Evolutionary conservation across 805 yeast species (phyloP), one percentile per base, ranked within the genome.

Genomic region (Ogataea trehaloabstinens): DNA sequence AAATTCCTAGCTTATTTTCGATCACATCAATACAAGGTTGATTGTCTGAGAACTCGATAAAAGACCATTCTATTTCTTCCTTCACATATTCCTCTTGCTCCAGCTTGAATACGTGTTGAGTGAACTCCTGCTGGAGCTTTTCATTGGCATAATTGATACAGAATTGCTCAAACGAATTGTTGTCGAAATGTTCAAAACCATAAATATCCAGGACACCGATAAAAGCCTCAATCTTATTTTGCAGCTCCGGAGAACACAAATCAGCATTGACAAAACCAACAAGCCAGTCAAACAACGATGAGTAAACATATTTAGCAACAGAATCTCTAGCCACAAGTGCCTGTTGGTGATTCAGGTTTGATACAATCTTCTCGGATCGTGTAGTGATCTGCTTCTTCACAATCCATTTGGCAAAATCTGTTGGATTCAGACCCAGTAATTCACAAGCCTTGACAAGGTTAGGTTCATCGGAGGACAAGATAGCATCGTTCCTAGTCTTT

Each of bases 141-240:
- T 91, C 99, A 65, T 90, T 90, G 31, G 97, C 96, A 62, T 90
- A 90, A 63, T 90, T 90, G 66, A 90, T 90, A 70, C 99, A 91
- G 65, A 91, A 91, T 64, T 91, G 99, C 66, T 91, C 99, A 57
- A 91, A 91, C 6, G 96, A 89, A 66, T 91, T 91, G 55, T 78
- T 81, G 51, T 87, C 90, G 61, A 91, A 91, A 65, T 91, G 97
- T 65, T 91, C 99, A 62, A 91, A 91, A 18, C 99, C 99, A 58
- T 91, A 91, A 53, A 91, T 91, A 82, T 91, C 99, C 53, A 91
- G 74, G 21, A 91, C 98, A 62, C 99, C 99, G 55, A 91, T 91
- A 54, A 91, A 93, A 1, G 87, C 76, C 32, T 73, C 66, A 38
- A 82, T 73, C 25, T 79, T 65, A 18, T 69, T 67, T 28, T 71